Base-by-base conservation (phyloP, 2,329 filamentous ascomycete species). In the Colletotrichum musae region DNA sequence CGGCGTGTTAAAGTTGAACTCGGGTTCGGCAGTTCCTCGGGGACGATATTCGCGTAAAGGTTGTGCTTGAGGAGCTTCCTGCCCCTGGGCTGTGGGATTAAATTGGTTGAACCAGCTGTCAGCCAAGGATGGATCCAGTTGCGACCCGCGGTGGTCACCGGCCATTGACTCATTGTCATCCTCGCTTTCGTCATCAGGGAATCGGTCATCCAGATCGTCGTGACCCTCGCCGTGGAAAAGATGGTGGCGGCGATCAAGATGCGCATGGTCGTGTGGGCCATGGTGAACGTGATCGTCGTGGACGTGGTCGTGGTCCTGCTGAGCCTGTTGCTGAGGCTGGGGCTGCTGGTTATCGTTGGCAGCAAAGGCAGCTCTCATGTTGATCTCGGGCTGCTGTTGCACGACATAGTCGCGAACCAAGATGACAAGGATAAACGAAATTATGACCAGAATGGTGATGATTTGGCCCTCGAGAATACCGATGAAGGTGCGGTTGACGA, bases 371-470 rank as follows among this genome's bases (percentile, higher is more conserved):
- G 87, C 91, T 0, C 90, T 92, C 84, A 96, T 91, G 75, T 97
- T 97, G 73, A 96, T 92, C 72, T 95, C 92, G 5, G 95, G 96
- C 77, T 99, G 96, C 78, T 99, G 96, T 78, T 99, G 96, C 10
- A 99, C 94, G 58, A 99, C 96, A 88, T 97, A 99, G 82, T 99
- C 96, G 54, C 97, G 87, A 54, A 99, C 98, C 4, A 99, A 83
- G 74, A 99, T 99, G 50, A 99, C 91, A n/a, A 99, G 84, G 68
- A 99, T 98, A 80, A 98, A 99, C 67, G 92, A 94, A 52, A 97
- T 88, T 7, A 99, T 95, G 58, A 98, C 94, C 12, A 97, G 83
- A 6, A 98, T 83, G 0, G 95, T 99, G 73, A 99, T 97, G 56
- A 98, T 89, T 77, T 97, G 95, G 4, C 96, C 96, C 81, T 99